Evolutionary conservation across 2,329 filamentous ascomycete genomes (phyloP), one percentile per base, ranked within the genome.

Genomic region (Aspergillus hortae): DNA sequence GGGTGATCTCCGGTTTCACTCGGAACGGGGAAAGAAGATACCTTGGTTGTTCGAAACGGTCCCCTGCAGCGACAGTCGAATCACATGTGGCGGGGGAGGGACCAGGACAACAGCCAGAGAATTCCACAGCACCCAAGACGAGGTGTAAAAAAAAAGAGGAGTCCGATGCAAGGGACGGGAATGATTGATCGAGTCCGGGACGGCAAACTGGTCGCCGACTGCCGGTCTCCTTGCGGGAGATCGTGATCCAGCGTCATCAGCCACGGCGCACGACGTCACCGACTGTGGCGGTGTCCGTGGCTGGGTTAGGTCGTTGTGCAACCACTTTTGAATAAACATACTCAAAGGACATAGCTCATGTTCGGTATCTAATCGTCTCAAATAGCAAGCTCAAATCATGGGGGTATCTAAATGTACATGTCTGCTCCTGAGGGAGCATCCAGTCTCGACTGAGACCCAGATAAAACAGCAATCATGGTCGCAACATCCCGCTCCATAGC

Each of bases 321-420:
- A 30, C 27, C 10, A 30, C 27, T 6, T 27, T 27, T 17, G 25
- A 27, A 27, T 9, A 7, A 10, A 27, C 2, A 9, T 7, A 7
- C 25, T 30, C 27, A 30, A 30, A 11, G 7, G 27, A 30, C 27
- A 30, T 30, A 30, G 27, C 27, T 30, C 27, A 30, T 30, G 27
- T 30, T 30, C 27, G 27, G 27, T 30, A 30, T 30, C 27, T 30
- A 30, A 30, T 30, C 27, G 7, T 30, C 9, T 11, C 40, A 42
- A 42, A 42, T 42, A 17, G 19, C 35, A 42, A 42, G 17, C 15
- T 19, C 40, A 42, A 51, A 59, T 58, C 53, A 62, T 60, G 56
- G 65, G 27, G 65, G 65, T 68, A 68, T 68, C 65, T 68, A 67
- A 65, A 60, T 59, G 55, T 64, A 67, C 61, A 66, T 51, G 54